Percentiles rank a stretch among this genome's conserved stretches.
phyloP scores from a whole-genome alignment of 768 basidiomycete species.

The Lactarius sp. region DNA sequence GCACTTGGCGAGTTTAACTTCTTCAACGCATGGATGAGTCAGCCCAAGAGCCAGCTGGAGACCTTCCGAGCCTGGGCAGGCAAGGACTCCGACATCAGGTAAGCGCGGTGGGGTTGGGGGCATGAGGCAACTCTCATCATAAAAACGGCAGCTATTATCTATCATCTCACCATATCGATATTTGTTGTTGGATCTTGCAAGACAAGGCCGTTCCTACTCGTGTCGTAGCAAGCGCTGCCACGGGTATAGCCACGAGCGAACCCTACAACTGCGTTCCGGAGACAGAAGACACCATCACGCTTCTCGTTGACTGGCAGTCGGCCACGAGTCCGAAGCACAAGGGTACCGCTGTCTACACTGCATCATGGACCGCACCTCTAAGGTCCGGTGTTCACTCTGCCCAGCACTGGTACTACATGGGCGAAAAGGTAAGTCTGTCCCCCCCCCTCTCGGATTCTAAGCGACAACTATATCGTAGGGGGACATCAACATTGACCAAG shows the following conservation, averaged over 20 bases:
- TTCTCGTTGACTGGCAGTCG: slow-evolving; percentile 92
- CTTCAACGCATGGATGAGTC: slow-evolving; percentile 97
- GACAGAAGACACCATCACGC: slow-evolving; percentile 94
- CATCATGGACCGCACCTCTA: slow-evolving; percentile 90
- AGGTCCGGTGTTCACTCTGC: slow-evolving; percentile 86
- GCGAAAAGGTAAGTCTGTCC: slow-evolving; percentile 59
- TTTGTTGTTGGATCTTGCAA: slow-evolving; percentile 81
- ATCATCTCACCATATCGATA: slow-evolving; percentile 91
- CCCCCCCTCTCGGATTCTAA: neutral
- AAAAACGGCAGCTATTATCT: slow-evolving; percentile 70
- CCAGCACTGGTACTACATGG: slow-evolving; percentile 96
- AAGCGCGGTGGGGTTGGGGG: neutral
- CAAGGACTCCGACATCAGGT: slow-evolving; percentile 90
- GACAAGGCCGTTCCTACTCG: slow-evolving; percentile 72
- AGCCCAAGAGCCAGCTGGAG: slow-evolving; percentile 91
- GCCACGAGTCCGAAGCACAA: slow-evolving; percentile 65
- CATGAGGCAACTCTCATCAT: neutral
- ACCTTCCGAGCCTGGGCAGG: slow-evolving; percentile 96
- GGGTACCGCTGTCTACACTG: slow-evolving; percentile 89
- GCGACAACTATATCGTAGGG: slow-evolving; percentile 45
- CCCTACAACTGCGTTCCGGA: slow-evolving; percentile 82
- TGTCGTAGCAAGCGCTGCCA: slow-evolving; percentile 86
- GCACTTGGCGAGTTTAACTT: slow-evolving; percentile 89
- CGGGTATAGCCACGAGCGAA: slow-evolving; percentile 85
- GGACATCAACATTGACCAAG: slow-evolving; percentile 89